Evolutionary conservation across 306 rosid species (phyloP).

Genomic region (Boehmeria nivea): DNA sequence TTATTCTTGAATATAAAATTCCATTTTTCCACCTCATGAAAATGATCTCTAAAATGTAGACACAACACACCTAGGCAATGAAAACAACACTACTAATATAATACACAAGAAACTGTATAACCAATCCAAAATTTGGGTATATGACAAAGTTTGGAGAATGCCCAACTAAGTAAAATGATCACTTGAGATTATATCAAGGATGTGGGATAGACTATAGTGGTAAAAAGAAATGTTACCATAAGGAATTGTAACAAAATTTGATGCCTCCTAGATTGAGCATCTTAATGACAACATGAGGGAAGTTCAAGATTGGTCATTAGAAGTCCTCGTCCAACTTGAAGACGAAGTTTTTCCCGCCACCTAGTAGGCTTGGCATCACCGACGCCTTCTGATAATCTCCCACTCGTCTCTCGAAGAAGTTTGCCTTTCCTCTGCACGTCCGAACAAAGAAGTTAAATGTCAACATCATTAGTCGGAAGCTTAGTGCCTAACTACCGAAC

Average conservation of each 20-base stretch:
- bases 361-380: constrained; percentile 85
- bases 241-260: constrained; percentile 20
- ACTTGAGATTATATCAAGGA: neutral
- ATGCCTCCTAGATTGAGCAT: constrained; percentile 16
- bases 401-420: constrained; percentile 87
- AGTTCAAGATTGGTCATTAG: constrained; percentile 27
- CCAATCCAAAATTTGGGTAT: neutral
- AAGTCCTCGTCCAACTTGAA: constrained; percentile 80
- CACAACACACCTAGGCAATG: neutral
- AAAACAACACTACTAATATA: no score
- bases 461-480: neutral
- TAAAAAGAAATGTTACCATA: constrained; percentile 9
- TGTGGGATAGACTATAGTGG: constrained; percentile 4
- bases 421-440: constrained; percentile 81
- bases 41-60: neutral
- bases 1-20: no score
- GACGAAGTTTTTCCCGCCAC: constrained; percentile 59
- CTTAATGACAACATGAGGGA: constrained; percentile 15
- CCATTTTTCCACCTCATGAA: neutral
- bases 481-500: neutral
- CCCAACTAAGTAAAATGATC: neutral
- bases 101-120: no score
- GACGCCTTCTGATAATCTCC: constrained; percentile 95
- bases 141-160: no score
- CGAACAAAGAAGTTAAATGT: constrained; percentile 10